A percentile compares a stretch with the other conserved stretches of the same genome.
Conservation (phyloP, 352 stramenopile species). For the Hyphochytrium catenoides region DNA sequence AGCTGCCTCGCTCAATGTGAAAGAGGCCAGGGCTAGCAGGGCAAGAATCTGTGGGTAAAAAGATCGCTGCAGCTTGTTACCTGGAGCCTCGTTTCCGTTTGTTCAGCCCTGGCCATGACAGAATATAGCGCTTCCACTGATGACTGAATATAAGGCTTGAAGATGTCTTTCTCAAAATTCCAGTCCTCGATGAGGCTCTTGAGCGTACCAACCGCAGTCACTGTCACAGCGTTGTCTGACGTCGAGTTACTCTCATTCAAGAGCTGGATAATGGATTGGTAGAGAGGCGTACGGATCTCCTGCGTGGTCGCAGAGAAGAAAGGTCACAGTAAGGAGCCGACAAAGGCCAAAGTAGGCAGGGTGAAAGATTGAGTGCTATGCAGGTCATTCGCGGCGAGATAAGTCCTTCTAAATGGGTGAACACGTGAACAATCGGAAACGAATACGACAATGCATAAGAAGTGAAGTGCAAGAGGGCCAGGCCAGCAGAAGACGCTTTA, state of each 20-base stretch:
- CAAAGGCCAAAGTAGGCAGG: too few species aligned
- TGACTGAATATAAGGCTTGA: conserved; percentile 30
- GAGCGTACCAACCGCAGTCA: conserved; percentile 41
- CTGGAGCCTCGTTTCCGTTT: conserved; percentile 31
- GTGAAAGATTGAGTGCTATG: too few species aligned
- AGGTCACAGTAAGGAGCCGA: too few species aligned
- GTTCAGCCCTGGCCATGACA: conserved; percentile 30
- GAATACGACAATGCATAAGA: too few species aligned
- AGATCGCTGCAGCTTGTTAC: conserved; percentile 25
- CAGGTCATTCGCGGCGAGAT: too few species aligned
- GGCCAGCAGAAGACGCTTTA: too few species aligned
- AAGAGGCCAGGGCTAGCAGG: too few species aligned
- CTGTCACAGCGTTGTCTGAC: conserved; percentile 29
- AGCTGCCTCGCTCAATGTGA: background rate
- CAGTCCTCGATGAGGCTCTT: conserved; percentile 52
- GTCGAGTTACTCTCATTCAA: conserved; percentile 13
- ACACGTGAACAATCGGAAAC: too few species aligned
- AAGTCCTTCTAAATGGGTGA: conserved; percentile 9
- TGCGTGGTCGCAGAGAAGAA: too few species aligned
- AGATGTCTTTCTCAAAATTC: conserved; percentile 40
- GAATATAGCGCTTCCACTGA: conserved; percentile 29
- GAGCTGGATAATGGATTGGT: conserved; percentile 29
- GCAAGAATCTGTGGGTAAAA: too few species aligned
- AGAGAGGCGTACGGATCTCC: conserved; percentile 33
- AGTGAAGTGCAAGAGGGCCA: too few species aligned